Evolutionary conservation across 371 early-diverging fungal species (phyloP).

Genomic region (Rhizopus delemar): DNA sequence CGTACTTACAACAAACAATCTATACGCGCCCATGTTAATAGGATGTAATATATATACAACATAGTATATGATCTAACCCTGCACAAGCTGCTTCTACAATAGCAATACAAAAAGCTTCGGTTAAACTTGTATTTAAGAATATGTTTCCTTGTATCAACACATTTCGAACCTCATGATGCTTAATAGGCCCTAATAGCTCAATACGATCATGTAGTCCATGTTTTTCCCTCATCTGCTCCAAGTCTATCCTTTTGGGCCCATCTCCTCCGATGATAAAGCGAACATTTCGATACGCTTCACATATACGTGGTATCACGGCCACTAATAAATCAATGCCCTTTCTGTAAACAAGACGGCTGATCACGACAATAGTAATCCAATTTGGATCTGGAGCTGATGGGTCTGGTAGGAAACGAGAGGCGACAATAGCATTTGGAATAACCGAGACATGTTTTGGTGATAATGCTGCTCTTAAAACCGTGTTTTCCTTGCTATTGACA

Average conservation of each 20-base stretch:
- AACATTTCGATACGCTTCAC: conserved; percentile 78
- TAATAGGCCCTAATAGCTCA: conserved; percentile 85
- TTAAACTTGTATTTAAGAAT: conserved; percentile 97
- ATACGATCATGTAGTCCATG: conserved; percentile 93
- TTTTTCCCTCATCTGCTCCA: conserved; percentile 98
- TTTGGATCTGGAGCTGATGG: conserved; percentile 73
- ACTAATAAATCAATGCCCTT: conserved; percentile 97
- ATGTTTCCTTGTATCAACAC: conserved; percentile 95
- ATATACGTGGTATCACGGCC: conserved; percentile 92
- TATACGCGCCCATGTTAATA: conserved; percentile 20
- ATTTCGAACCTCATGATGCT: conserved; percentile 83
- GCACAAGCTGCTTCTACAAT: conserved; percentile 99
- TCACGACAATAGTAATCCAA: conserved; percentile 91
- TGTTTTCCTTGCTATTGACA: conserved; percentile 90
- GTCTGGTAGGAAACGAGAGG: conserved; percentile 87
- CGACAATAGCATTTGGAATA: conserved; percentile 99
- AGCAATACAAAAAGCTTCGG: conserved; percentile 99
- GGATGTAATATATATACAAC: too few species aligned
- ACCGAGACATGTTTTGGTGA: conserved; percentile 90
- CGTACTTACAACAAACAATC: conserved; percentile 95
- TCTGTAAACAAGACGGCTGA: conserved; percentile 93
- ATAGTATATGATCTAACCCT: conserved; percentile 56
- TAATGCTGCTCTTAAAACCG: conserved; percentile 90
- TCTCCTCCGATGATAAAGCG: conserved; percentile 97
- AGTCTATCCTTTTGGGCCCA: conserved; percentile 93